These are phyloP conservation scores for Podospora pseudopauciseta DNA, from an alignment of 495 filamentous ascomycete genomes.

Conservation along the genomic window DNA sequence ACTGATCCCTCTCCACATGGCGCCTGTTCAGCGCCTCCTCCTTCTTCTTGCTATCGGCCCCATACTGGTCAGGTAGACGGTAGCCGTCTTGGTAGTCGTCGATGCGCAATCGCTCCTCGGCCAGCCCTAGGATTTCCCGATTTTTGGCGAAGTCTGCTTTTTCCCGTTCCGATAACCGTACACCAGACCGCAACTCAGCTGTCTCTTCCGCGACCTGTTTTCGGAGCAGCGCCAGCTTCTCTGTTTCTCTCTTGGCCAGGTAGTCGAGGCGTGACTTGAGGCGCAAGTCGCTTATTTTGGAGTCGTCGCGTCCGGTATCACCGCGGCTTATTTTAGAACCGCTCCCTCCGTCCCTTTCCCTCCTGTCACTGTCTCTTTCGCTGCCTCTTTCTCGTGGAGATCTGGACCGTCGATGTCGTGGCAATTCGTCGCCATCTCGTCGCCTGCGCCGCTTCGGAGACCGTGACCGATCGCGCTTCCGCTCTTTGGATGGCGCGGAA, in stretches of 20 bases:
- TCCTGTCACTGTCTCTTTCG: not conserved
- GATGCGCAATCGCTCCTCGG: constrained; percentile 82
- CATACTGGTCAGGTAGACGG: constrained; percentile 90
- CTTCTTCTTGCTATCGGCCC: constrained; percentile 85
- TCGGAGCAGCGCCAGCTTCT: constrained; percentile 76
- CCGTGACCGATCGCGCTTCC: constrained; percentile 43
- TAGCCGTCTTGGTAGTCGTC: constrained; percentile 94
- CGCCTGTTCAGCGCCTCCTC: constrained; percentile 86
- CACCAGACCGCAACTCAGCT: constrained; percentile 74
- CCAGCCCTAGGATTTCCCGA: constrained; percentile 77
- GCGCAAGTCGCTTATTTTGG: constrained; percentile 69
- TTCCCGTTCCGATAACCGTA: constrained; percentile 69
- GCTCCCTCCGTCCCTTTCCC: constrained; percentile 15
- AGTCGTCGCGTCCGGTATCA: constrained; percentile 27
- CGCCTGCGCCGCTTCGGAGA: constrained; percentile 34
- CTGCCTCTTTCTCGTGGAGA: constrained; percentile 10
- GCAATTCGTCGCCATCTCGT: constrained; percentile 27
- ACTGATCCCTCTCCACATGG: constrained; percentile 84
- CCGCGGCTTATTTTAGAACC: constrained; percentile 6
- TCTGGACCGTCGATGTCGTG: constrained; percentile 27
- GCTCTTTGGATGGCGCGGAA: constrained; percentile 51
- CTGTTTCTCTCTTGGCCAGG: constrained; percentile 83
- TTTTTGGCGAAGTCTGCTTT: constrained; percentile 91
- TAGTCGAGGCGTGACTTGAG: constrained; percentile 88
- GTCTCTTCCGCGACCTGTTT: constrained; percentile 92